phyloP scores from a whole-genome alignment of 2,329 filamentous ascomycete genomes.

The Elsinoe perseae region DNA sequence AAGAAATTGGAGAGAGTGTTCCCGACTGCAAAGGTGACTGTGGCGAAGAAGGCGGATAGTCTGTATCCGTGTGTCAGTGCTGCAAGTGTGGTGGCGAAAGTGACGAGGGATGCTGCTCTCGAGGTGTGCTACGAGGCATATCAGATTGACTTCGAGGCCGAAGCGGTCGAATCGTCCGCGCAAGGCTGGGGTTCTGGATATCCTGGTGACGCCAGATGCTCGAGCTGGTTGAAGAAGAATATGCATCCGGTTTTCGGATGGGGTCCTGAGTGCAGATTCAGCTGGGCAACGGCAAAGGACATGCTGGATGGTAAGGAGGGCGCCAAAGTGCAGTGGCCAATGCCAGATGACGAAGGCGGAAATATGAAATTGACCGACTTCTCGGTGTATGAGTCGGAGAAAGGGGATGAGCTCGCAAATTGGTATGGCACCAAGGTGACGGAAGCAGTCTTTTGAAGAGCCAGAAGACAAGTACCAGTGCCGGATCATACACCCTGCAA shows the following conservation, averaged over 20 bases:
- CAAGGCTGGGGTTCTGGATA: constrained; percentile 85
- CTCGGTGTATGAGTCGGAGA: constrained; percentile 46
- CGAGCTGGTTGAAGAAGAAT: constrained; percentile 71
- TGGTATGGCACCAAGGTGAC: constrained; percentile 77
- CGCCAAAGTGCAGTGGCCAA: constrained; percentile 76
- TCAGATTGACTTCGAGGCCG: constrained; percentile 28
- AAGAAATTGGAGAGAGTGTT: constrained; percentile 75
- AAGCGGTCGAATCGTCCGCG: constrained; percentile 23
- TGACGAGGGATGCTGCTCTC: constrained; percentile 83
- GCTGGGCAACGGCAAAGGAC: constrained; percentile 92
- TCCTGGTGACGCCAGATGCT: constrained; percentile 75
- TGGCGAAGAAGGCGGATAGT: constrained; percentile 72
- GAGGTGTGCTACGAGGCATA: constrained; percentile 64
- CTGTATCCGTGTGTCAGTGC: constrained; percentile 89
- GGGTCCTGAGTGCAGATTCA: constrained; percentile 87
- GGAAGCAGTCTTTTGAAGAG: constrained; percentile 58
- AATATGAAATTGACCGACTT: constrained; percentile 67
- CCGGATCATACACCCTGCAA: no score
- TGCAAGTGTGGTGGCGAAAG: constrained; percentile 90
- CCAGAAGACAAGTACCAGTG: no score
- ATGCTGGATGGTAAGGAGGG: constrained; percentile 70
- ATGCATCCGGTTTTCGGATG: constrained; percentile 95
- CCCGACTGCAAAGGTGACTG: constrained; percentile 52
- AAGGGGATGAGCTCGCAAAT: constrained; percentile 58
- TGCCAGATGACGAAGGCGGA: constrained; percentile 60